Conservation (phyloP, 495 filamentous ascomycete species). For the Lophium mytilinum region DNA sequence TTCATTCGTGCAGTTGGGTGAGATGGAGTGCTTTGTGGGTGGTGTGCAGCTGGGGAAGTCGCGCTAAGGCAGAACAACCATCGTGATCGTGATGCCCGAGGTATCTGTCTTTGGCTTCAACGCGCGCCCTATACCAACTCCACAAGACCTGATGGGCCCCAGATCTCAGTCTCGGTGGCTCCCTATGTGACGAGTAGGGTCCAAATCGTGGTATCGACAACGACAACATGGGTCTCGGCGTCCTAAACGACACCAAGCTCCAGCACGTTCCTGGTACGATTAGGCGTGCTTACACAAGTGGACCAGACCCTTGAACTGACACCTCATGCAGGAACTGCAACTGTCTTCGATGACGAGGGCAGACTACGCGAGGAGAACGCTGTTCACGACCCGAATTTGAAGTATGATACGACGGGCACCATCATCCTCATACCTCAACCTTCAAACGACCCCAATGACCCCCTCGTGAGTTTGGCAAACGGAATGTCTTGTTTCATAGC, state of each 20-base stretch:
- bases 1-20: too few species aligned
- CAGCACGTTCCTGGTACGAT: constrained; percentile 64
- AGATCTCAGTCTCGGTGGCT: too few species aligned
- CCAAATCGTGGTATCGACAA: too few species aligned
- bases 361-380: constrained; percentile 4
- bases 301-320: background rate
- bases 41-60: too few species aligned
- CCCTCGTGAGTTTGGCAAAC: constrained; percentile 42
- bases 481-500: background rate
- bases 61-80: too few species aligned
- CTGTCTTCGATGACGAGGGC: constrained; percentile 18
- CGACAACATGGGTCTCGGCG: constrained; percentile 66
- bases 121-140: too few species aligned
- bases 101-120: too few species aligned
- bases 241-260: constrained; percentile 58
- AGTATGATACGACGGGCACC: constrained; percentile 28
- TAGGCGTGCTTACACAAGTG: background rate
- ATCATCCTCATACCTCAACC: constrained; percentile 39
- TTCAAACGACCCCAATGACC: constrained; percentile 35
- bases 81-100: too few species aligned
- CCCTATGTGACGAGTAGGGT: too few species aligned
- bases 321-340: constrained; percentile 16
- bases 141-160: too few species aligned
- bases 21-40: too few species aligned
- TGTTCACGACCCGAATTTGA: constrained; percentile 25